These are phyloP conservation scores for Trichoderma guizhouense DNA, from an alignment of 2,329 filamentous ascomycete genomes.

Conservation along the genomic window DNA sequence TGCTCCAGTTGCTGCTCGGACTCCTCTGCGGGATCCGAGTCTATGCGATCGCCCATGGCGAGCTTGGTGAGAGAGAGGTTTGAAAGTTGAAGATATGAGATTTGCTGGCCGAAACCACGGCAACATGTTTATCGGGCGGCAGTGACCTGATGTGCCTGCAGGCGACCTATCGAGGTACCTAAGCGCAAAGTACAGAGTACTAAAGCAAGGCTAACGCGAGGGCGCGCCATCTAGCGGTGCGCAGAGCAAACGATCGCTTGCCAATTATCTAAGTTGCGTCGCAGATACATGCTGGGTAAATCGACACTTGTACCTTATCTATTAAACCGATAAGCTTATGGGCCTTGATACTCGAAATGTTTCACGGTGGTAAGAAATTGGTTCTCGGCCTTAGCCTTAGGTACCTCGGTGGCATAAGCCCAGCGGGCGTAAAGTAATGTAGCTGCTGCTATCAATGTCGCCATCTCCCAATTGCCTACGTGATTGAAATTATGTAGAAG, in stretches of 20 bases:
- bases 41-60: constrained; percentile 9
- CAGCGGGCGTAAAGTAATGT: not conserved
- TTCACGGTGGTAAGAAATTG: not conserved
- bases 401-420: not conserved
- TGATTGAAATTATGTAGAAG: not conserved
- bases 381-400: not conserved
- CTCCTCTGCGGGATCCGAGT: not conserved
- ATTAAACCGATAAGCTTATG: not conserved
- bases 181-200: not conserved
- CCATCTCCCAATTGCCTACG: not conserved
- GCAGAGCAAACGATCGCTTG: not conserved
- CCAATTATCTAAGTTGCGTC: not conserved
- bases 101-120: not conserved
- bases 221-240: not conserved
- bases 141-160: constrained; percentile 5
- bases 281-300: not conserved
- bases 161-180: not conserved
- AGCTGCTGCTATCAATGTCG: not conserved
- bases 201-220: not conserved
- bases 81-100: not conserved
- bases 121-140: constrained; percentile 1
- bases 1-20: constrained; percentile 1
- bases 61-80: not conserved
- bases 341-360: not conserved
- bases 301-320: not conserved